These are phyloP conservation scores for Apocynum venetum DNA, from an alignment of 257 asterid genomes.

Conservation along the genomic window DNA sequence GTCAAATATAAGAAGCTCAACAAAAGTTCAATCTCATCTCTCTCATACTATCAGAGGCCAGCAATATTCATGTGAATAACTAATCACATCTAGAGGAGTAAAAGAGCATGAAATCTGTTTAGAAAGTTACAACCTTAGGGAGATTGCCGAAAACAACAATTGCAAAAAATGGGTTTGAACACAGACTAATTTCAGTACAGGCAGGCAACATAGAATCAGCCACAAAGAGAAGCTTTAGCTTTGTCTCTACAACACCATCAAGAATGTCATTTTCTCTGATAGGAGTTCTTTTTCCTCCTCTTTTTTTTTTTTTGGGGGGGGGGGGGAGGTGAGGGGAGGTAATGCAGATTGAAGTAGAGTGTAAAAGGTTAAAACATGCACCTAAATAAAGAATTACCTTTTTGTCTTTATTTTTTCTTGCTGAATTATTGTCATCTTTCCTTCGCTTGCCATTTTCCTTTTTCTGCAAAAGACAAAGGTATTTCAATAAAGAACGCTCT, in stretches of 20 bases:
- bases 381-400: constrained; percentile 47
- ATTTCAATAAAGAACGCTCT: neutral
- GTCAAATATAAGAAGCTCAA: constrained; percentile 1
- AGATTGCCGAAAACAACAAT: neutral
- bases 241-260: neutral
- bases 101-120: neutral
- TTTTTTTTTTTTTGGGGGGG: neutral
- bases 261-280: neutral
- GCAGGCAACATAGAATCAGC: no score
- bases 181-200: no score
- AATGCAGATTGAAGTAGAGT: neutral
- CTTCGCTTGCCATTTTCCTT: constrained; percentile 90
- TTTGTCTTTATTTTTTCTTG: constrained; percentile 72
- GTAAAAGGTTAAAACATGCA: constrained; percentile 11
- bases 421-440: constrained; percentile 66
- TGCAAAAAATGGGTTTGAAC: no score
- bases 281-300: neutral
- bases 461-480: constrained; percentile 45
- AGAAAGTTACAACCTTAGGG: neutral
- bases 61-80: neutral
- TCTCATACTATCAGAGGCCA: neutral
- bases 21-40: neutral
- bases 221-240: neutral
- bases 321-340: neutral
- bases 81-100: neutral